Evolutionary conservation across 129 eudicot genomes (phyloP).

Genomic region (carrot (Daucus carota)): DNA sequence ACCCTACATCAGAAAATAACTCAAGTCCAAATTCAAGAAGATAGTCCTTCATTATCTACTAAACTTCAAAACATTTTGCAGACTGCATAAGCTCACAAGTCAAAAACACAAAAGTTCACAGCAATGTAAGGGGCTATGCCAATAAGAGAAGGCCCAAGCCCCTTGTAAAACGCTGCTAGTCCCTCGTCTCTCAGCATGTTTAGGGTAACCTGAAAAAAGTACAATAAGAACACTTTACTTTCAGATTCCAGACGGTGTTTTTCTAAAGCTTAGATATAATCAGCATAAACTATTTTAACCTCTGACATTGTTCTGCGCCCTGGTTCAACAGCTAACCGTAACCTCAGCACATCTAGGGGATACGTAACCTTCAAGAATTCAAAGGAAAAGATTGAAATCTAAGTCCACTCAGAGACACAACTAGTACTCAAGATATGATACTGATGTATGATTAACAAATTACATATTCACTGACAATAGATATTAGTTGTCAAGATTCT

Average conservation of each 20-base stretch:
- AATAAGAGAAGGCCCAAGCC: conserved; percentile 87
- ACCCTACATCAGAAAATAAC: conserved; percentile 37
- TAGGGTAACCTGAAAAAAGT: conserved; percentile 51
- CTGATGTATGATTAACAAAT: not conserved
- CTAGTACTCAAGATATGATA: not conserved
- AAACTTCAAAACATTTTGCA: not conserved
- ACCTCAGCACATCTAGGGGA: conserved; percentile 81
- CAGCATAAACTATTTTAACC: conserved; percentile 29
- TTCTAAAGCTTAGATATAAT: not conserved
- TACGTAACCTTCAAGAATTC: conserved; percentile 54
- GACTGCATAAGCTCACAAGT: conserved; percentile 62
- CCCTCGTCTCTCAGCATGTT: conserved; percentile 93
- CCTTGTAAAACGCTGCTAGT: conserved; percentile 61
- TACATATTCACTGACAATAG: not conserved
- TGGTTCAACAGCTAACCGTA: conserved; percentile 93
- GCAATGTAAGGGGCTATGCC: conserved; percentile 97
- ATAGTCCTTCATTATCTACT: not conserved
- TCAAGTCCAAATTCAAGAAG: not conserved
- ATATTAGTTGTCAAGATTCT: not conserved
- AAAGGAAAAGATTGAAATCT: conserved; percentile 9
- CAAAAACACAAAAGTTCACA: conserved; percentile 92
- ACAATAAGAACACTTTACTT: conserved; percentile 10
- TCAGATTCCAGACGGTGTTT: not conserved
- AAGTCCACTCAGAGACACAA: not conserved
- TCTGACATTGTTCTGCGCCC: conserved; percentile 76